A percentile compares a stretch with the other conserved stretches of the same genome.
Conservation (phyloP, 1,139 yeast species). For the Scheffersomyces illinoinensis region DNA sequence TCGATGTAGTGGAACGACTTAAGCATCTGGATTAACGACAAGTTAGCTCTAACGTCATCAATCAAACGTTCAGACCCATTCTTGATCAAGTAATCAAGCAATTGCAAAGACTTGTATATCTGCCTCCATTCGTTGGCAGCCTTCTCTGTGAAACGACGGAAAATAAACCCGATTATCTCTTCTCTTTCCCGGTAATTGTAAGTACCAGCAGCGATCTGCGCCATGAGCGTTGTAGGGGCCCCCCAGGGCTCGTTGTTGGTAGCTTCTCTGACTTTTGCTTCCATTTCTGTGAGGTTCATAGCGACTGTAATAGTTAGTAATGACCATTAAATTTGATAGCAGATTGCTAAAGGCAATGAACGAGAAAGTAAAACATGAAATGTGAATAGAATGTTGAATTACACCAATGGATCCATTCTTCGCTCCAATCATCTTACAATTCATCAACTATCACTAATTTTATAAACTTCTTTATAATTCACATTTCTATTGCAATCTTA, state of each 20-base stretch:
- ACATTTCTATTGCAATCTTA: not conserved
- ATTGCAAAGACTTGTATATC: conserved; percentile 88
- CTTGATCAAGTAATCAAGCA: conserved; percentile 85
- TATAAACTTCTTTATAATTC: not conserved
- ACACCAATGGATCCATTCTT: not conserved
- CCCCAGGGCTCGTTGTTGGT: conserved; percentile 99
- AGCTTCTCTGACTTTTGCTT: conserved; percentile 94
- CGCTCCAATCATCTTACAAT: not conserved
- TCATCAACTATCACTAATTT: not conserved
- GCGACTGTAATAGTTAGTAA: conserved; percentile 50
- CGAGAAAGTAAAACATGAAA: not conserved
- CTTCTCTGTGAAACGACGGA: conserved; percentile 88
- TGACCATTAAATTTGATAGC: conserved; percentile 2
- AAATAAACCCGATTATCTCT: conserved; percentile 70
- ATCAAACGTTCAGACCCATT: conserved; percentile 94
- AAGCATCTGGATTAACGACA: conserved; percentile 82
- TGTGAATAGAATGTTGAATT: not conserved
- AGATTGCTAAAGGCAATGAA: not conserved
- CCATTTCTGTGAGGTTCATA: conserved; percentile 92
- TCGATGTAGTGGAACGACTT: conserved; percentile 94
- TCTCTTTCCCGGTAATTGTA: conserved; percentile 82
- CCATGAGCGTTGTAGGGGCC: conserved; percentile 90
- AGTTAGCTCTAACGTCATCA: conserved; percentile 87
- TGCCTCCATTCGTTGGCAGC: conserved; percentile 98
- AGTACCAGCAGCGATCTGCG: conserved; percentile 92